phyloP scores from a whole-genome alignment of 208 protist genomes.

The Leptomonas seymouri region DNA sequence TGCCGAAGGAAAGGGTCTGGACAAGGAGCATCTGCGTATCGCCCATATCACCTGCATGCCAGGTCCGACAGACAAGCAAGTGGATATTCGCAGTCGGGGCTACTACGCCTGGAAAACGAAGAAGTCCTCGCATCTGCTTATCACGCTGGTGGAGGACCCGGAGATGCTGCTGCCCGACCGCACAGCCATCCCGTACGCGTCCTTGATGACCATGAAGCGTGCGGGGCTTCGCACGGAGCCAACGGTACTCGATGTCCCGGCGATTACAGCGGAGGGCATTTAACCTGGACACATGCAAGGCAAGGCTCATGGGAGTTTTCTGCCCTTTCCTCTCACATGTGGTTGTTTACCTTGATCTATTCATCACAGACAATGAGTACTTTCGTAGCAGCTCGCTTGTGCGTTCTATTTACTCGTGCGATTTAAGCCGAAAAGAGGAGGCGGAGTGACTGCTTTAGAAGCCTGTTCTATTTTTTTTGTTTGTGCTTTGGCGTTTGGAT shows the following conservation, averaged over 20 bases:
- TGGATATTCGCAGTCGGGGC: slow-evolving; percentile 86
- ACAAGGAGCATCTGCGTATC: slow-evolving; percentile 88
- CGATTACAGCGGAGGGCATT: slow-evolving; percentile 90
- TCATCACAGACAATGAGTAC: too few species aligned
- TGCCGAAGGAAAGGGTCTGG: slow-evolving; percentile 85
- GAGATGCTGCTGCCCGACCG: slow-evolving; percentile 92
- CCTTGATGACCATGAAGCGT: slow-evolving; percentile 83
- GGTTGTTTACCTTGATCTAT: too few species aligned
- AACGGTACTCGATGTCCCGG: slow-evolving; percentile 82
- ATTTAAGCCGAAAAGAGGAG: too few species aligned
- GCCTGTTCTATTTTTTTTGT: too few species aligned
- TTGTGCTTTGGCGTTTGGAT: too few species aligned
- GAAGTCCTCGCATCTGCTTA: slow-evolving; percentile 80
- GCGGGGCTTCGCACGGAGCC: slow-evolving; percentile 70
- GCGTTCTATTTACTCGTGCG: too few species aligned
- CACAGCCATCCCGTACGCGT: slow-evolving; percentile 83
- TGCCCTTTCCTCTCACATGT: too few species aligned
- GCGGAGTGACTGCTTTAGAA: too few species aligned
- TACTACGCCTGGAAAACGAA: slow-evolving; percentile 94
- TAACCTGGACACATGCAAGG: slow-evolving; percentile 30
- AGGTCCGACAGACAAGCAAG: slow-evolving; percentile 90
- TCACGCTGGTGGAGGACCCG: slow-evolving; percentile 88
- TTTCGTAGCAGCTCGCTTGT: too few species aligned
- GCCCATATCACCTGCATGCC: slow-evolving; percentile 83
- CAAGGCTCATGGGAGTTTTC: not conserved